Conservation (phyloP, 148 eudicot species). For the Chenopodium quinoa region DNA sequence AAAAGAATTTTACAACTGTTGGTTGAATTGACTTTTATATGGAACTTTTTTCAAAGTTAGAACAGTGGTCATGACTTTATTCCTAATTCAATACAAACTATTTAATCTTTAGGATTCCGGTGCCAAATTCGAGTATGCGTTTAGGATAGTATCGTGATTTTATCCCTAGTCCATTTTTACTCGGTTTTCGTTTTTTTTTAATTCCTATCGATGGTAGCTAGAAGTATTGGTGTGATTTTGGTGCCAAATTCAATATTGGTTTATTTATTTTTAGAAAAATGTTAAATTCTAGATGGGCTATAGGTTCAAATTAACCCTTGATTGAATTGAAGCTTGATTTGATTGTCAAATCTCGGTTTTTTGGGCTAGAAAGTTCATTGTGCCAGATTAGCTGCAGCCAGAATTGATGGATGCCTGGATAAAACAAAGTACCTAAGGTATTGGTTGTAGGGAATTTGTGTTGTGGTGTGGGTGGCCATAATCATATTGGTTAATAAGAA, state of each 20-base stretch:
- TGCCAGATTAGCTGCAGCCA: not conserved
- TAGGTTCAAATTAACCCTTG: not conserved
- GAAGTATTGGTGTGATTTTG: not conserved
- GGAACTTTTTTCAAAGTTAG: not conserved
- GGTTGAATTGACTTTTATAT: slow-evolving; percentile 12
- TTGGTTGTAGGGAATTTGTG: not conserved
- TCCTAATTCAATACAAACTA: not conserved
- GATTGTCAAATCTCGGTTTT: not conserved
- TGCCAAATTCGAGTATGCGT: not conserved
- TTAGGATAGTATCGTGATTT: not conserved
- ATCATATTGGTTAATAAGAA: not conserved
- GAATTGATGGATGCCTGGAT: not conserved
- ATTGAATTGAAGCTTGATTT: not conserved
- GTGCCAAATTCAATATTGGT: not conserved
- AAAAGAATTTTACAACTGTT: not conserved
- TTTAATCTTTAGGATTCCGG: too few relatives aligned
- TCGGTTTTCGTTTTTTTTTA: too few relatives aligned
- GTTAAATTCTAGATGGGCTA: not conserved
- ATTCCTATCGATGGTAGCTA: too few relatives aligned
- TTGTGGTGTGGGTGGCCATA: not conserved
- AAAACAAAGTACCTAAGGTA: not conserved
- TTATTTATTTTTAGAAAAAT: not conserved
- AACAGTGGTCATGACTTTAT: not conserved
- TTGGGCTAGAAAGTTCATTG: too few relatives aligned
- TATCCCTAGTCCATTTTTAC: too few relatives aligned